Evolutionary conservation across 2,329 filamentous ascomycete genomes (phyloP).

Genomic region (Diaporthe ampelina): DNA sequence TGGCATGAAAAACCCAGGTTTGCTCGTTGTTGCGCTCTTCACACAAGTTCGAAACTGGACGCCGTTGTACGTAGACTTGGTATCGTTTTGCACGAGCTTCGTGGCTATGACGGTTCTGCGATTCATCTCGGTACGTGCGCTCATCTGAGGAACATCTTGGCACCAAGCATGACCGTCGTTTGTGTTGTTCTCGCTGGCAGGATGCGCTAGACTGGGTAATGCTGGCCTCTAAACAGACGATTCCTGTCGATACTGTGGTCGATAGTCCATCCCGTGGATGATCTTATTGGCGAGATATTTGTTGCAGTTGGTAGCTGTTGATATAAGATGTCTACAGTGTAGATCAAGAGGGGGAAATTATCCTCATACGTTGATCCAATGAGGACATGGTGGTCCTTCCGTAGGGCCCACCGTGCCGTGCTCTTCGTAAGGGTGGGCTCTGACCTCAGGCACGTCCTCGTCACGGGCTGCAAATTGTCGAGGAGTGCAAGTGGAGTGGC

Average conservation of each 20-base stretch:
- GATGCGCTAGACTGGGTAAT: not conserved
- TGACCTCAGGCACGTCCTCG: slow-evolving; percentile 6
- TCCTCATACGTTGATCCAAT: not conserved
- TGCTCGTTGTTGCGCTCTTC: not conserved
- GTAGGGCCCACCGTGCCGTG: slow-evolving; percentile 8
- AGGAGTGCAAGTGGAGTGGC: slow-evolving; percentile 19
- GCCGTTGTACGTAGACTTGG: not conserved
- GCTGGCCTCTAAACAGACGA: too few species aligned
- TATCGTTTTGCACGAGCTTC: not conserved
- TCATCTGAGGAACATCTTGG: not conserved
- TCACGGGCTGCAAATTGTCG: slow-evolving; percentile 19
- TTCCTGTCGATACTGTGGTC: not conserved
- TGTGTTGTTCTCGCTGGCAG: not conserved
- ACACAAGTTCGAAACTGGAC: not conserved
- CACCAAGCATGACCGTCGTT: not conserved
- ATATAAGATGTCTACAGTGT: not conserved
- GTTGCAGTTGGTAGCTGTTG: not conserved
- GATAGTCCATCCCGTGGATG: not conserved
- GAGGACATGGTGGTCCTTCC: not conserved
- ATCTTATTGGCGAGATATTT: not conserved
- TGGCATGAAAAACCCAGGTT: not conserved
- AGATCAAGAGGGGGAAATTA: slow-evolving; percentile 14
- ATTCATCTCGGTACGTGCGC: not conserved
- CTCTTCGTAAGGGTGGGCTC: slow-evolving; percentile 15
- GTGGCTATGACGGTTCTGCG: not conserved